Percentiles rank a stretch among this genome's conserved stretches.
Evolutionary conservation across 768 basidiomycete genomes (phyloP).

Genomic region (Mycena vulgaris): DNA sequence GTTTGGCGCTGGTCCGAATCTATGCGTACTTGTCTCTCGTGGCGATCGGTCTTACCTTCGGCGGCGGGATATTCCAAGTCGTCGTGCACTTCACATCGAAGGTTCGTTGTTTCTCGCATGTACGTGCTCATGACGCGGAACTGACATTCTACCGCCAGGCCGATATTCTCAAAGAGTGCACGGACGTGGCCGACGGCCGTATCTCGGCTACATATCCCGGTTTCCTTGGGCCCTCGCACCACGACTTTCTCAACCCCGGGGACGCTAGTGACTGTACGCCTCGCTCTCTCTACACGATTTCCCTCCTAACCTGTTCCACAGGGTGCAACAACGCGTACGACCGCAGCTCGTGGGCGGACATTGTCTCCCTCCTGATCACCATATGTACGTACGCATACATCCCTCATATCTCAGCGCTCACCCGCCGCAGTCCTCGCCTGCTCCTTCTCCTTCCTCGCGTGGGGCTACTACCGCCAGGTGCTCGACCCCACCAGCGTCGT

Average conservation of each 20-base stretch:
- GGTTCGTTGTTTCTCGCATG: slow-evolving; percentile 53
- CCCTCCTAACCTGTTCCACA: slow-evolving; percentile 46
- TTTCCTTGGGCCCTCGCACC: slow-evolving; percentile 65
- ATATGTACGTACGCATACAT: slow-evolving; percentile 70
- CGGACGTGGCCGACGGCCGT: slow-evolving; percentile 51
- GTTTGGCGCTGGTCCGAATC: slow-evolving; percentile 63
- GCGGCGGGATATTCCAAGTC: slow-evolving; percentile 66
- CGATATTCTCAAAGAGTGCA: slow-evolving; percentile 73
- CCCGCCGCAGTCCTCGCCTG: slow-evolving; percentile 62
- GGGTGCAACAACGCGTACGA: slow-evolving; percentile 76
- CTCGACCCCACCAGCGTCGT: slow-evolving; percentile 75
- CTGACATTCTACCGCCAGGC: slow-evolving; percentile 54
- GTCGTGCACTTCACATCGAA: slow-evolving; percentile 80
- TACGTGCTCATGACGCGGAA: background rate
- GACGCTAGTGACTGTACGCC: slow-evolving; percentile 67
- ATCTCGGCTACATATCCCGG: slow-evolving; percentile 55
- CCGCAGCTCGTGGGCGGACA: slow-evolving; percentile 77
- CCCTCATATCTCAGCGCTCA: background rate
- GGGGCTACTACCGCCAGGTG: slow-evolving; percentile 82
- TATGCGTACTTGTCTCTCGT: slow-evolving; percentile 69
- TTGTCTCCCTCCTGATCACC: slow-evolving; percentile 73
- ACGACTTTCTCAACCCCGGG: slow-evolving; percentile 43
- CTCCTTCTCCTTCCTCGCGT: slow-evolving; percentile 77
- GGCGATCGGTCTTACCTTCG: slow-evolving; percentile 65
- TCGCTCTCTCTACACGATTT: background rate